phyloP scores from a whole-genome alignment of 768 basidiomycete genomes.

The Serendipita indica region DNA sequence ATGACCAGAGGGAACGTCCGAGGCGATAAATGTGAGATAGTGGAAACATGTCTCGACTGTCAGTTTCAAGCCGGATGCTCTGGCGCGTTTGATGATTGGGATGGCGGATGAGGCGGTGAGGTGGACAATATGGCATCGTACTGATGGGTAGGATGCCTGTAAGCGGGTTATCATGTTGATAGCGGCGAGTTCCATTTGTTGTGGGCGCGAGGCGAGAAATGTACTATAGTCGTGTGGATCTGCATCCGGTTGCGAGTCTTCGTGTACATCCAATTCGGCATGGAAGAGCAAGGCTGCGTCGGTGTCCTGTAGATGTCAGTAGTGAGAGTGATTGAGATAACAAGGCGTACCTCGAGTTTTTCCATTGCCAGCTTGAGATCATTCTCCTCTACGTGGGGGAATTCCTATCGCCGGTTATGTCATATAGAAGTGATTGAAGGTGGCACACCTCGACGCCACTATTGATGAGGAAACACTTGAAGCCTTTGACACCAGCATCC shows the following conservation, averaged over 20 bases:
- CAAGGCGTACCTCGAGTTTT: constrained; percentile 45
- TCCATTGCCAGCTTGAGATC: constrained; percentile 61
- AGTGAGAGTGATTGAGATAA: not conserved
- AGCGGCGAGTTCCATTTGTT: constrained; percentile 63
- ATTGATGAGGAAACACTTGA: constrained; percentile 93
- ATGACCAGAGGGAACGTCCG: constrained; percentile 51
- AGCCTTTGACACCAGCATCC: constrained; percentile 73
- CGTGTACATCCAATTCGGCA: constrained; percentile 59
- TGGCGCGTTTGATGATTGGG: constrained; percentile 57
- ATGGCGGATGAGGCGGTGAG: constrained; percentile 77
- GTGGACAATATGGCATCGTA: constrained; percentile 90
- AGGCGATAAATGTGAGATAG: constrained; percentile 68
- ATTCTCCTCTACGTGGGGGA: constrained; percentile 64
- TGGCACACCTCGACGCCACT: constrained; percentile 77
- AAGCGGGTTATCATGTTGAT: constrained; percentile 61
- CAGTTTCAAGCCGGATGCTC: constrained; percentile 45
- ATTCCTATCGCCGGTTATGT: constrained; percentile 46
- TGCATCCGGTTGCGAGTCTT: constrained; percentile 16
- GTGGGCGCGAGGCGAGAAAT: constrained; percentile 75
- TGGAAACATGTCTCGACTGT: constrained; percentile 98
- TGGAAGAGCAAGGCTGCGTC: constrained; percentile 76
- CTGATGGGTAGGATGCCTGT: constrained; percentile 42
- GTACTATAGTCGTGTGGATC: constrained; percentile 54
- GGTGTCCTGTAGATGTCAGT: constrained; percentile 32
- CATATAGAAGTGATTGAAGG: not conserved